Evolutionary conservation across 345 rosid genomes (phyloP).

Genomic region (Lenwebbia sp.): DNA sequence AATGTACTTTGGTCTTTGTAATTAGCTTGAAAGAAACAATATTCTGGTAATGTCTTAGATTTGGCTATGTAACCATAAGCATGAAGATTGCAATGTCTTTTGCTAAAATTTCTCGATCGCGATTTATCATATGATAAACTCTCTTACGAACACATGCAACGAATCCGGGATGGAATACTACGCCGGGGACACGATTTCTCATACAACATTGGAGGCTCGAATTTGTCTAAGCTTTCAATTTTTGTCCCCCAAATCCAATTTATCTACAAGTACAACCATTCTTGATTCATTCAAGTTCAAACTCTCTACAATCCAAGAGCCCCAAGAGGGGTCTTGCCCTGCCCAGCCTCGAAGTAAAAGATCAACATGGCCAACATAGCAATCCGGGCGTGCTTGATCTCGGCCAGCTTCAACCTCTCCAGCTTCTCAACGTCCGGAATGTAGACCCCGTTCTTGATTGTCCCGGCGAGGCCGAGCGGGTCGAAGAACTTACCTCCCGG

Average conservation of each 20-base stretch:
- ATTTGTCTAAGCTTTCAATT: background rate
- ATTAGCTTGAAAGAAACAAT: background rate
- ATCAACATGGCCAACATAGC: slow-evolving; percentile 95
- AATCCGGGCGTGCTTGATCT: slow-evolving; percentile 91
- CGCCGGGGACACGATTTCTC: rapidly evolving
- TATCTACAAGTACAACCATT: background rate
- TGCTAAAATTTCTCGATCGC: background rate
- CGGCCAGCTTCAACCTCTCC: slow-evolving; percentile 84
- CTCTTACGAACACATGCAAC: background rate
- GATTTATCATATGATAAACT: background rate
- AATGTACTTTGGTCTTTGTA: background rate
- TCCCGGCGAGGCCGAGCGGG: slow-evolving; percentile 73
- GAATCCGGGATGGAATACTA: background rate
- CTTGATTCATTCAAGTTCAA: background rate
- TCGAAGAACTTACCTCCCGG: slow-evolving; percentile 97
- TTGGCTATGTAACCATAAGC: background rate
- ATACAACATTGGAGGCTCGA: background rate
- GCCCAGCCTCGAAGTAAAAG: slow-evolving; percentile 96
- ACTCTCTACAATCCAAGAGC: slow-evolving; percentile 71
- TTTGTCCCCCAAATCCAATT: background rate
- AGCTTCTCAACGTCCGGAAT: slow-evolving; percentile 72
- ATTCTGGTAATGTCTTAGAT: background rate
- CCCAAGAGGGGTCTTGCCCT: slow-evolving; percentile 94
- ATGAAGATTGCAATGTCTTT: background rate
- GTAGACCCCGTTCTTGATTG: slow-evolving; percentile 49